Evolutionary conservation across 2,329 filamentous ascomycete genomes (phyloP).

Genomic region (Hypoxylon sp.): DNA sequence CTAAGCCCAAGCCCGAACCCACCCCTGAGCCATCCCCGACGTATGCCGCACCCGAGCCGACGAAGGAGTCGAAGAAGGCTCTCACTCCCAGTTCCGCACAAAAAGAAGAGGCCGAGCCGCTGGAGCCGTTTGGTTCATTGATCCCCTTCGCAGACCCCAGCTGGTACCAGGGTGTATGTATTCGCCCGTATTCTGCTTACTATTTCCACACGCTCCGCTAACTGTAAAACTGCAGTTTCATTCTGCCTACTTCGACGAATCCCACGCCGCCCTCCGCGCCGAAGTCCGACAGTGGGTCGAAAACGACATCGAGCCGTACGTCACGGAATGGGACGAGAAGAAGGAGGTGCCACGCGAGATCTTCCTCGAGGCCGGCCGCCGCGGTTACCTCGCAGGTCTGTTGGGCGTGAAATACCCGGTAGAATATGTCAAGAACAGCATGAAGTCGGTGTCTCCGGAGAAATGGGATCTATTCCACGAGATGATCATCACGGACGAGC

Average conservation of each 20-base stretch:
- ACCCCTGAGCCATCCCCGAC: slow-evolving; percentile 67
- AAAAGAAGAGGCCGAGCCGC: slow-evolving; percentile 72
- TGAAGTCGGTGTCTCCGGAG: slow-evolving; percentile 84
- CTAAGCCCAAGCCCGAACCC: slow-evolving; percentile 78
- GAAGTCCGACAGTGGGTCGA: slow-evolving; percentile 96
- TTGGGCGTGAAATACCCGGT: slow-evolving; percentile 85
- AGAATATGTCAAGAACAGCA: slow-evolving; percentile 75
- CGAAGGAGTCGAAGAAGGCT: slow-evolving; percentile 53
- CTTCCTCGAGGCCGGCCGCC: slow-evolving; percentile 94
- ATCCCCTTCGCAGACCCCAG: slow-evolving; percentile 92
- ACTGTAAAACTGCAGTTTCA: slow-evolving; percentile 74
- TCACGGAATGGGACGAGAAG: slow-evolving; percentile 96
- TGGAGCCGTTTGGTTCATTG: slow-evolving; percentile 86
- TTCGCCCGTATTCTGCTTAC: slow-evolving; percentile 21
- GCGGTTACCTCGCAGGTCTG: slow-evolving; percentile 92
- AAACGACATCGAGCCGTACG: slow-evolving; percentile 86
- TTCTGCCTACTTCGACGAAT: slow-evolving; percentile 96
- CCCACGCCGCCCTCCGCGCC: slow-evolving; percentile 88
- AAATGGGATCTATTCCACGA: slow-evolving; percentile 99
- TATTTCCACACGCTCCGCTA: slow-evolving; percentile 14
- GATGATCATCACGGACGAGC: slow-evolving; percentile 92
- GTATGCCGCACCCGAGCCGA: slow-evolving; percentile 56
- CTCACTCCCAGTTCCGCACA: slow-evolving; percentile 49
- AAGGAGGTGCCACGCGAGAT: slow-evolving; percentile 88
- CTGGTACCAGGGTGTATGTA: slow-evolving; percentile 92